Evolutionary conservation across 2,329 filamentous ascomycete species (phyloP), one percentile per base, ranked within the genome.

Genomic region (Clonostachys rosea): DNA sequence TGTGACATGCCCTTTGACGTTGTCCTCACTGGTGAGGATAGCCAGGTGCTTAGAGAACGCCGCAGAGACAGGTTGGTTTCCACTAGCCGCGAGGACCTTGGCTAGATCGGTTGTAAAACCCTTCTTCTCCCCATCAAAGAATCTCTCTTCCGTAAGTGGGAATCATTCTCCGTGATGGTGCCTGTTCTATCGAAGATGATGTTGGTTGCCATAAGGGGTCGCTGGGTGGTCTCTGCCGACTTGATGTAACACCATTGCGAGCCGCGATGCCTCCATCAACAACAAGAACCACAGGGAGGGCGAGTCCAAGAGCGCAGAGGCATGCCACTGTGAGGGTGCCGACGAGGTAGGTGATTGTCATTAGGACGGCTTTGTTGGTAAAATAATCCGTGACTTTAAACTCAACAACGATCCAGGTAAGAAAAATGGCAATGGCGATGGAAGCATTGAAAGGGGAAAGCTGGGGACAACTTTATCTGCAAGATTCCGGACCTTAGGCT

Each of bases 171-270:
- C 0, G 80, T 83, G 17, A 86, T 62, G 1, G 79, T 85, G 2
- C 83, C 81, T 1, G 81, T 86, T 64, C 84, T 86, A 66, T 86
- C 79, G 50, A 86, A 82, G 2, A 85, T 68, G 4, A 83, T 67
- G 52, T 81, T 73, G 0, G 75, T 76, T 4, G 71, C 65, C 46
- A 76, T 79, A 35, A 68, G 66, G 3, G 72, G 73, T 4, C 69
- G 61, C 54, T 83, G 78, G 3, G 79, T 76, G 4, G 68, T 71
- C 40, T 76, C 66, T 0, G 74, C 74, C 3, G 76, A 71, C 58
- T 82, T 79, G 59, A 84, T 77, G 42, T 71, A 34, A 86, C 71
- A 3, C 81, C 80, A 40, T 66, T 62, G 10, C 75, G 66, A 5
- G 82, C 80, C 0, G 76, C 79, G 5, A 82, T 70, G 3, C 80